phyloP scores from a whole-genome alignment of 1,284 basidiomycete genomes.

The Sanghuangporus sanghuang region DNA sequence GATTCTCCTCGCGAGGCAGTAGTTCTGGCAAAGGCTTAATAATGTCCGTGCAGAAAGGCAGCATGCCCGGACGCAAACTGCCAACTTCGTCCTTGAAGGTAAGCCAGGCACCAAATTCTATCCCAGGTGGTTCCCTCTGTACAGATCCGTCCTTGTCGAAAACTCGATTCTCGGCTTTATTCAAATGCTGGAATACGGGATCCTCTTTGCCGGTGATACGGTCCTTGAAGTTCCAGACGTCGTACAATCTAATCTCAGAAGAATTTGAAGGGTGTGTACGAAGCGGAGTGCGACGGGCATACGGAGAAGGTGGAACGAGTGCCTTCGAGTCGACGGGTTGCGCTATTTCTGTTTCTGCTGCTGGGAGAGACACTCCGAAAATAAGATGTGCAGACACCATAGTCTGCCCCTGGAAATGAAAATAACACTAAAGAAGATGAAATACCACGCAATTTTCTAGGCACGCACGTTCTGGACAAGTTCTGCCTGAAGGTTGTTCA shows the following conservation, averaged over 20 bases:
- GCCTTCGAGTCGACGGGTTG: neutral
- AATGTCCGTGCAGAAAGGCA: constrained; percentile 53
- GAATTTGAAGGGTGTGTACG: constrained; percentile 1
- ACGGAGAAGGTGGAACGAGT: constrained; percentile 6
- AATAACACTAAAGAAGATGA: neutral
- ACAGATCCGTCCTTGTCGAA: neutral
- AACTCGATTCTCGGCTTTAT: neutral
- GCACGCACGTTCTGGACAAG: constrained; percentile 47
- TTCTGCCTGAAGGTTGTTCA: constrained; percentile 51
- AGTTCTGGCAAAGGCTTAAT: constrained; percentile 39
- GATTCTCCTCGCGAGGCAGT: constrained; percentile 30
- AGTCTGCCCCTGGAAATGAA: constrained; percentile 28
- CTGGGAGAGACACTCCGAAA: constrained; percentile 39
- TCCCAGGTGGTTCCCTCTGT: constrained; percentile 23
- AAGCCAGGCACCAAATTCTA: constrained; percentile 54
- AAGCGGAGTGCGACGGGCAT: constrained; percentile 1
- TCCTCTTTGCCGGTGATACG: constrained; percentile 4
- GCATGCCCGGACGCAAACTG: constrained; percentile 37
- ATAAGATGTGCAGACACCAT: constrained; percentile 49
- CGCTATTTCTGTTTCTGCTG: constrained; percentile 19
- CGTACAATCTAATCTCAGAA: neutral
- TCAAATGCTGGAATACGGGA: neutral
- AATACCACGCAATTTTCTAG: neutral
- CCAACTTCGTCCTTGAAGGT: constrained; percentile 39
- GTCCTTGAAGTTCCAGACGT: neutral